Conservation (phyloP, 257 asterid genomes). For the Thymus quinquecostatus region DNA sequence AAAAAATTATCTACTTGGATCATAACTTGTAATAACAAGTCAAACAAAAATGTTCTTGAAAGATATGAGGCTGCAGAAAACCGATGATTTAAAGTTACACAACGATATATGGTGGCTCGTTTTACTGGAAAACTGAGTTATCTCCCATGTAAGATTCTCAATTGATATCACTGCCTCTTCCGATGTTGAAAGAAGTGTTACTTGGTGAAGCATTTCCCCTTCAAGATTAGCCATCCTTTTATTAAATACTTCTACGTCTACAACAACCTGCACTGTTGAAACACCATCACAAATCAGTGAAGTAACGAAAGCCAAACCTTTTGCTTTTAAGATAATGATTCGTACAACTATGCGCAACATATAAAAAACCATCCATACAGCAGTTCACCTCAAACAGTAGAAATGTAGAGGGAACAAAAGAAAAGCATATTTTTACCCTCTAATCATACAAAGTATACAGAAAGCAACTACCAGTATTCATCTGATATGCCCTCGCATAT, state of each 20-base stretch:
- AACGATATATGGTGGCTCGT: not conserved
- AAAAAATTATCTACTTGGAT: not conserved
- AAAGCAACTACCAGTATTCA: not conserved
- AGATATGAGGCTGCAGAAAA: not conserved
- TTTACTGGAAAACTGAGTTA: not conserved
- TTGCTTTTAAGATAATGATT: not conserved
- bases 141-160: not conserved
- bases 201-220: slow-evolving; percentile 16
- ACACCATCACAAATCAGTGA: not conserved
- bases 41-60: not conserved
- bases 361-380: not conserved
- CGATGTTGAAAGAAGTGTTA: not conserved
- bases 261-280: slow-evolving; percentile 24
- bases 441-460: not conserved
- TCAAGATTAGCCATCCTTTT: slow-evolving; percentile 5
- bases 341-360: not conserved
- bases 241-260: not conserved
- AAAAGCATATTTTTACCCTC: not conserved
- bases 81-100: not conserved
- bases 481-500: not conserved
- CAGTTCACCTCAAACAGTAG: no score
- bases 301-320: not conserved
- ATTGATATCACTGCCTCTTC: not conserved
- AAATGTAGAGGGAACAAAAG: no score
- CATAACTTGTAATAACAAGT: not conserved